These are phyloP conservation scores for Ehretia macrophylla DNA, from an alignment of 257 asterid species.

Conservation along the genomic window DNA sequence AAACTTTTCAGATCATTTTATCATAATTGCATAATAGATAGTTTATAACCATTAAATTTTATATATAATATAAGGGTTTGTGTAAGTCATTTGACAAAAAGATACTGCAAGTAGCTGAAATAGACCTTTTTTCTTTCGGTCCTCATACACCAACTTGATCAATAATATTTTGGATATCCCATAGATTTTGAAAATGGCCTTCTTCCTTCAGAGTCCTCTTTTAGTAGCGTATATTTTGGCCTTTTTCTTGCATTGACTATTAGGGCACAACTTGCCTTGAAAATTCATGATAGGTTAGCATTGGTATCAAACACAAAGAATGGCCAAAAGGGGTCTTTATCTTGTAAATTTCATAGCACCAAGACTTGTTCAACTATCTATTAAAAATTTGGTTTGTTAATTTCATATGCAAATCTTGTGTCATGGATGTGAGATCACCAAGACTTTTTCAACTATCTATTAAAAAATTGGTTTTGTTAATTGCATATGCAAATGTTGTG, in stretches of 20 bases:
- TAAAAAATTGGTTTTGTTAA: neutral
- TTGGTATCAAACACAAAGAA: neutral
- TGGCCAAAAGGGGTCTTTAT: conserved; percentile 4
- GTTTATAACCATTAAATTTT: too few species aligned
- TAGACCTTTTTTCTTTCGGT: too few species aligned
- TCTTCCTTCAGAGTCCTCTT: neutral
- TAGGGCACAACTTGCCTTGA: neutral
- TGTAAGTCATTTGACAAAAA: too few species aligned
- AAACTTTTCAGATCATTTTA: too few species aligned
- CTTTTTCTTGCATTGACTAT: neutral
- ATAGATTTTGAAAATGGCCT: neutral
- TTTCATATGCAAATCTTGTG: neutral
- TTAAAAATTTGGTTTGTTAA: neutral
- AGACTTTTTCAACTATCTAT: neutral
- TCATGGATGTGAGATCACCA: conserved; percentile 19
- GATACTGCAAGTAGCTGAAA: too few species aligned
- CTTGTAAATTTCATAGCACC: conserved; percentile 3
- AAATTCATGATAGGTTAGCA: conserved; percentile 10
- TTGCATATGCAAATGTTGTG: neutral
- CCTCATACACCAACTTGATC: too few species aligned
- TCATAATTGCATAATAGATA: too few species aligned
- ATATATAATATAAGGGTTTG: too few species aligned
- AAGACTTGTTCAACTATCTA: conserved; percentile 3
- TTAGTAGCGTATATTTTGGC: neutral
- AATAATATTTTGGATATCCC: too few species aligned